Evolutionary conservation across 257 asterid genomes (phyloP).

Genomic region (Lycium barbarum): DNA sequence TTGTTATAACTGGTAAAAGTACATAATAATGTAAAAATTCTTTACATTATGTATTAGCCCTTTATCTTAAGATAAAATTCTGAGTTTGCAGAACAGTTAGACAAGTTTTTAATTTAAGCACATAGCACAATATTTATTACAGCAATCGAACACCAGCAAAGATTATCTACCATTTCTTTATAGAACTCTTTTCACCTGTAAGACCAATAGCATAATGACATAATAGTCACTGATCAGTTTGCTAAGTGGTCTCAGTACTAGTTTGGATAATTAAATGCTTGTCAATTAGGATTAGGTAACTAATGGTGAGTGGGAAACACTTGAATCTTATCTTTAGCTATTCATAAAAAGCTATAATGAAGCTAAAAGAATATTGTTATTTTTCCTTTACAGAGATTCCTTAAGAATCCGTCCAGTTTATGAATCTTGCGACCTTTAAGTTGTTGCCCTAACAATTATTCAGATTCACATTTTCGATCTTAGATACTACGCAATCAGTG

Average conservation of each 20-base stretch:
- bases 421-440: neutral
- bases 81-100: neutral
- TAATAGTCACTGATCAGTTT: neutral
- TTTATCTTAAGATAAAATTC: neutral
- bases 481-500: no score
- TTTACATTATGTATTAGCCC: neutral
- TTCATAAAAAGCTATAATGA: neutral
- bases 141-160: neutral
- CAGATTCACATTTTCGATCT: neutral
- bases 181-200: neutral
- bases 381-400: neutral
- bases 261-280: conserved; percentile 7
- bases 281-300: neutral
- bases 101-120: neutral
- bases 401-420: neutral
- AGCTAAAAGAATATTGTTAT: neutral
- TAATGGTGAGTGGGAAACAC: neutral
- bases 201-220: conserved; percentile 7
- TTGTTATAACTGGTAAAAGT: neutral
- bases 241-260: neutral
- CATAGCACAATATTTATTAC: neutral
- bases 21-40: neutral
- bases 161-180: neutral
- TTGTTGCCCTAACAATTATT: neutral
- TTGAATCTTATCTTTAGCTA: neutral